Evolutionary conservation across 1,284 basidiomycete genomes (phyloP).

Genomic region (Somion occarium): DNA sequence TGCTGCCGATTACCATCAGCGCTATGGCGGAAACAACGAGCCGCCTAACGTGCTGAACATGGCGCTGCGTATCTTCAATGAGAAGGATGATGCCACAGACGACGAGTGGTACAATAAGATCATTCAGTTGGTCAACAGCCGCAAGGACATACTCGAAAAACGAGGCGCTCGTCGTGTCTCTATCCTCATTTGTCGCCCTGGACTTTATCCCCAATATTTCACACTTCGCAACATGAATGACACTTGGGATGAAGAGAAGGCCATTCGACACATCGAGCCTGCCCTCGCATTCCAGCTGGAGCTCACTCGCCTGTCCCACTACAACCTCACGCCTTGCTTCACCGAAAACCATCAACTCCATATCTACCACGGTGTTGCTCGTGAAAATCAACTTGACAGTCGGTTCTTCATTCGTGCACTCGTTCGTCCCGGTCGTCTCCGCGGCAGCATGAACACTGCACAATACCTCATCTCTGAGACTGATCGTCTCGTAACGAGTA

Average conservation of each 20-base stretch:
- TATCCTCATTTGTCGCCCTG: slow-evolving; percentile 87
- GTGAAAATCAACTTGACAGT: slow-evolving; percentile 94
- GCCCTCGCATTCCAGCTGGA: slow-evolving; percentile 98
- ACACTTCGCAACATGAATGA: slow-evolving; percentile 81
- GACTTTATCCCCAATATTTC: slow-evolving; percentile 93
- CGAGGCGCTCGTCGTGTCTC: slow-evolving; percentile 92
- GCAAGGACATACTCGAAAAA: slow-evolving; percentile 55
- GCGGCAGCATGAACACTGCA: slow-evolving; percentile 87
- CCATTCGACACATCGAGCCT: slow-evolving; percentile 98
- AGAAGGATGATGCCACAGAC: slow-evolving; percentile 75
- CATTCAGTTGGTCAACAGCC: slow-evolving; percentile 70
- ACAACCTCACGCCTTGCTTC: slow-evolving; percentile 92
- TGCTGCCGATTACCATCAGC: slow-evolving; percentile 62
- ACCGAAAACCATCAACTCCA: slow-evolving; percentile 95
- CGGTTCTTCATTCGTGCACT: slow-evolving; percentile 98
- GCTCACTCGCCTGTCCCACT: slow-evolving; percentile 93
- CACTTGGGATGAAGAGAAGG: slow-evolving; percentile 89
- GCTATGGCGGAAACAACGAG: slow-evolving; percentile 68
- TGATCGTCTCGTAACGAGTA: slow-evolving; percentile 91
- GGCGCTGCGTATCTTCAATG: slow-evolving; percentile 81
- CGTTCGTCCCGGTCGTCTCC: slow-evolving; percentile 91
- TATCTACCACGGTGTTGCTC: slow-evolving; percentile 93
- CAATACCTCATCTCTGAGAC: slow-evolving; percentile 99
- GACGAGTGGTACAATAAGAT: slow-evolving; percentile 77
- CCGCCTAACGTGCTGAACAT: slow-evolving; percentile 93